Evolutionary conservation across 352 stramenopile genomes (phyloP).

Genomic region (Plasmopara viticola): DNA sequence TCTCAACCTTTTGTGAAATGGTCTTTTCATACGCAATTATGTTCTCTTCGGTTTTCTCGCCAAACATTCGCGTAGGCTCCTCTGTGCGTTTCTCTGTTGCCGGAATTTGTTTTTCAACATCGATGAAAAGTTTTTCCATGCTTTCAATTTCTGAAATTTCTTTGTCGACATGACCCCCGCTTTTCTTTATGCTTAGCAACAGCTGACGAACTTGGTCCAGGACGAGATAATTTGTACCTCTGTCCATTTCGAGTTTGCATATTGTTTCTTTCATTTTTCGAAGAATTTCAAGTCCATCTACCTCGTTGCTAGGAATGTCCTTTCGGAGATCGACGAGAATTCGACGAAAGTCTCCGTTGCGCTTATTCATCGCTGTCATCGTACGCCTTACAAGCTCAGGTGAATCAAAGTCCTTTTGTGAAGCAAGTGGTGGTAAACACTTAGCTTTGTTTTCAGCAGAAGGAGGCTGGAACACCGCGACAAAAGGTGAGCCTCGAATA

Average conservation of each 20-base stretch:
- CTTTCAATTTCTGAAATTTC: slow-evolving; percentile 74
- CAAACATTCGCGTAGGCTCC: slow-evolving; percentile 79
- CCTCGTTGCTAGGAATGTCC: slow-evolving; percentile 75
- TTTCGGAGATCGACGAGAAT: slow-evolving; percentile 76
- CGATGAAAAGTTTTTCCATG: slow-evolving; percentile 76
- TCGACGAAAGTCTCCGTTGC: slow-evolving; percentile 74
- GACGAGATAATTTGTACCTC: slow-evolving; percentile 57
- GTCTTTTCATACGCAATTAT: slow-evolving; percentile 90
- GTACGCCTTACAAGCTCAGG: slow-evolving; percentile 59
- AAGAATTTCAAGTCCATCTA: slow-evolving; percentile 70
- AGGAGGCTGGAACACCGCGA: slow-evolving; percentile 25
- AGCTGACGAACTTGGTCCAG: slow-evolving; percentile 75
- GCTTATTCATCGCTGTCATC: slow-evolving; percentile 81
- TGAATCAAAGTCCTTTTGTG: slow-evolving; percentile 72
- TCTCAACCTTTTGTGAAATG: slow-evolving; percentile 78
- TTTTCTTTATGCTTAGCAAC: slow-evolving; percentile 78
- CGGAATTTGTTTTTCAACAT: slow-evolving; percentile 77
- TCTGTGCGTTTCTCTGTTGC: slow-evolving; percentile 67
- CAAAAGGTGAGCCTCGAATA: slow-evolving; percentile 92
- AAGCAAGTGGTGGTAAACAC: slow-evolving; percentile 57
- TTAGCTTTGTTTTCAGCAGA: slow-evolving; percentile 71
- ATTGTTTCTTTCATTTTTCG: slow-evolving; percentile 84
- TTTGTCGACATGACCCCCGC: slow-evolving; percentile 75
- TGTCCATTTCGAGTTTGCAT: slow-evolving; percentile 66
- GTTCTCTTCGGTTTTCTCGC: slow-evolving; percentile 90